Conservation (phyloP, 352 stramenopile genomes). For the Globisporangium mamillatum region DNA sequence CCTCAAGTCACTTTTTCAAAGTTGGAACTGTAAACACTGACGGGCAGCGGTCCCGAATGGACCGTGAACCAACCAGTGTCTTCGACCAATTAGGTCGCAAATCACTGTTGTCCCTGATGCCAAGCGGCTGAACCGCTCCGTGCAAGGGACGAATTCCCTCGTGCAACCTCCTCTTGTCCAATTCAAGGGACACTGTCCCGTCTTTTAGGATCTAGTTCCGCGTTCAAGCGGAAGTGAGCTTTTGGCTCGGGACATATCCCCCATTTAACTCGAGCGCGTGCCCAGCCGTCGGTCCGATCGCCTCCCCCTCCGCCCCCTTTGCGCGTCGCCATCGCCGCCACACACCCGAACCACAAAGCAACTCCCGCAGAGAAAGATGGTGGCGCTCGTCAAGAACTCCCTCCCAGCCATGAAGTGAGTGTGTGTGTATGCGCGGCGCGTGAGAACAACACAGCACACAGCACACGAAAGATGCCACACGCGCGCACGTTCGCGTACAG, state of each 20-base stretch:
- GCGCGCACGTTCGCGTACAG: too few relatives aligned
- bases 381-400: constrained; percentile 56
- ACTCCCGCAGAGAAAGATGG: constrained; percentile 32
- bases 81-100: neutral
- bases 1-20: neutral
- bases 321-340: constrained; percentile 3
- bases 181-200: neutral
- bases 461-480: too few relatives aligned
- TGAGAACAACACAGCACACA: neutral
- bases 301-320: constrained; percentile 8
- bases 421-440: neutral
- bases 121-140: neutral
- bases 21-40: neutral
- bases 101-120: neutral
- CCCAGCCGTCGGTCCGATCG: constrained; percentile 5
- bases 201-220: neutral
- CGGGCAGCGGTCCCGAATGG: neutral
- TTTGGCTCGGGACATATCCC: neutral
- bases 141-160: neutral
- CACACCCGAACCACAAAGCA: constrained; percentile 16
- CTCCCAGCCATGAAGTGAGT: constrained; percentile 54
- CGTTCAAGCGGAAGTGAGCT: neutral
- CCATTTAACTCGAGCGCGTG: neutral
- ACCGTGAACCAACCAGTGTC: neutral
- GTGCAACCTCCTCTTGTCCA: neutral